These are phyloP conservation scores for Aureobasidium leucospermi DNA, from an alignment of 2,329 filamentous ascomycete species.

Conservation along the genomic window DNA sequence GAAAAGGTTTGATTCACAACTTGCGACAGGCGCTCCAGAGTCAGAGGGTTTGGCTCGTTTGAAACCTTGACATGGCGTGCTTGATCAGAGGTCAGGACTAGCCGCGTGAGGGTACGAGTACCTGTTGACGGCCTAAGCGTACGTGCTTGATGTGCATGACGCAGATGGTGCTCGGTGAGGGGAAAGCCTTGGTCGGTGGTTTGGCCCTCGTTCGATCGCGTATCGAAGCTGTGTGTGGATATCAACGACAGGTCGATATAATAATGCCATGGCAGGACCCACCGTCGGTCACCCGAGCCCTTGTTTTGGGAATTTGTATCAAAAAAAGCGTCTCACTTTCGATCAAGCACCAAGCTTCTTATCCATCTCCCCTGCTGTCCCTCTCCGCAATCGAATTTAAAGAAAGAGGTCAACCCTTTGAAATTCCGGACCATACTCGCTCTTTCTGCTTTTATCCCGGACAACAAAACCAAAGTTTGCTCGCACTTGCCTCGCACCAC, in stretches of 20 bases:
- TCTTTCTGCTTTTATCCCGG: constrained; percentile 1
- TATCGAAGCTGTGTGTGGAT: not conserved
- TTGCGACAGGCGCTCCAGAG: not conserved
- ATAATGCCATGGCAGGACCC: constrained; percentile 10
- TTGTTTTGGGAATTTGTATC: not conserved
- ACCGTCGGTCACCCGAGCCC: not conserved
- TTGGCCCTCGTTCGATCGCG: constrained; percentile 3
- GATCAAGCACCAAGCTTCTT: constrained; percentile 4
- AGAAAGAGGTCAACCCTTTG: not conserved
- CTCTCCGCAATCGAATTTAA: not conserved
- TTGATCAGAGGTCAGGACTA: not conserved
- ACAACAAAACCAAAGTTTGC: constrained; percentile 1
- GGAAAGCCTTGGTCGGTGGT: constrained; percentile 2
- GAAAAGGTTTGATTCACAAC: constrained; percentile 6
- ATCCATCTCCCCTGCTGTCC: not conserved
- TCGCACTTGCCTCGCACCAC: constrained; percentile 6
- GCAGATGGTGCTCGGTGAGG: constrained; percentile 1
- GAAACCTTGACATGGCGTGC: constrained; percentile 13
- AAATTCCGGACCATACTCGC: not conserved
- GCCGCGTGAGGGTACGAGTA: not conserved
- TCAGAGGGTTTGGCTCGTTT: not conserved
- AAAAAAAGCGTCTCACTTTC: constrained; percentile 10
- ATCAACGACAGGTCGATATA: constrained; percentile 1
- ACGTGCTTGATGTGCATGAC: constrained; percentile 7
- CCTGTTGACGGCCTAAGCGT: constrained; percentile 4